These are phyloP conservation scores for Paramarasmius palmivorus DNA, from an alignment of 1,284 basidiomycete species.

Conservation along the genomic window DNA sequence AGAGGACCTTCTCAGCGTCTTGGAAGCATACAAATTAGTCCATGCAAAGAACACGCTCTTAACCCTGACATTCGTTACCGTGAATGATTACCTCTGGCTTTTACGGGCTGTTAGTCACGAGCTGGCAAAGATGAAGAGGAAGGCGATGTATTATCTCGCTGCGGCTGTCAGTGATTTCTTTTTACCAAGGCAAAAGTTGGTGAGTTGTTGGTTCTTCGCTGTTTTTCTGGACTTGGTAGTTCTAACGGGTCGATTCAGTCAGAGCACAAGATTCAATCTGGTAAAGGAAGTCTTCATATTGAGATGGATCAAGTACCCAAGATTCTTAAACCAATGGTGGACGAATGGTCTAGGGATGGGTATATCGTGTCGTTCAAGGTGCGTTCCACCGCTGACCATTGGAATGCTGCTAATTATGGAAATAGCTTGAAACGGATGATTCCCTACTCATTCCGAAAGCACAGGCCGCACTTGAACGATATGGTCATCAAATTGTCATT, in stretches of 20 bases:
- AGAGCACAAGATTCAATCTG: constrained; percentile 98
- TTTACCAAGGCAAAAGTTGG: constrained; percentile 87
- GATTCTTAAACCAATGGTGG: constrained; percentile 59
- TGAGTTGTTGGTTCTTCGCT: constrained; percentile 37
- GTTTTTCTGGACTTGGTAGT: neutral
- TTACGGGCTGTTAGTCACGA: constrained; percentile 81
- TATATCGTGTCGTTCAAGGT: constrained; percentile 98
- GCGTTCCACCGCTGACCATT: constrained; percentile 12
- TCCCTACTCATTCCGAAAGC: constrained; percentile 89
- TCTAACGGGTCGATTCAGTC: constrained; percentile 52
- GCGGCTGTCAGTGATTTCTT: constrained; percentile 99
- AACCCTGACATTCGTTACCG: constrained; percentile 89
- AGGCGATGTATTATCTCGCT: constrained; percentile 93
- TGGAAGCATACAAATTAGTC: constrained; percentile 82
- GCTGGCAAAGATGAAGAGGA: constrained; percentile 65
- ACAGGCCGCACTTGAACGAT: constrained; percentile 82
- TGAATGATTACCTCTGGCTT: constrained; percentile 96
- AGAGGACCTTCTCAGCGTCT: constrained; percentile 69
- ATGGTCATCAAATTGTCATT: constrained; percentile 97
- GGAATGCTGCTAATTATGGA: too few relatives aligned
- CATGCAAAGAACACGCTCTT: constrained; percentile 75
- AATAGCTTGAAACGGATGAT: constrained; percentile 94
- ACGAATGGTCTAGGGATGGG: too few relatives aligned
- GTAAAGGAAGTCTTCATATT: constrained; percentile 88
- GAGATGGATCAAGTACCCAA: too few relatives aligned